phyloP scores from a whole-genome alignment of 2,329 filamentous ascomycete species.

The Cadophora sp. region DNA sequence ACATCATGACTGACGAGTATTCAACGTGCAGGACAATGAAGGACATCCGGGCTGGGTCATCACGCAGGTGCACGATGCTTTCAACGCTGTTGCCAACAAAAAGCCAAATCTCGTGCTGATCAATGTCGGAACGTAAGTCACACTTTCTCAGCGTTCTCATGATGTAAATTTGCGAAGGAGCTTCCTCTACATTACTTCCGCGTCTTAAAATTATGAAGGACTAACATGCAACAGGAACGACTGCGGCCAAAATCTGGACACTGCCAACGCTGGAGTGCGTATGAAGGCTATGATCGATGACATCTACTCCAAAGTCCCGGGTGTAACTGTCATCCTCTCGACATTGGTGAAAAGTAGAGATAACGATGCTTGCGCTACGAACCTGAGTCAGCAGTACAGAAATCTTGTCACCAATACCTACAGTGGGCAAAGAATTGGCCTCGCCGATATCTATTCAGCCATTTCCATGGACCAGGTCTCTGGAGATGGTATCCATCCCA shows the following conservation, averaged over 20 bases:
- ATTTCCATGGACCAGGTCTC: background rate
- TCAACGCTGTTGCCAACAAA: background rate
- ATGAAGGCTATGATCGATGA: background rate
- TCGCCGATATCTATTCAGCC: background rate
- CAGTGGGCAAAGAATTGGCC: background rate
- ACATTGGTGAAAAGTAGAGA: background rate
- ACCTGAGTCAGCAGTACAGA: background rate
- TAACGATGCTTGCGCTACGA: background rate
- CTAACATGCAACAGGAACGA: background rate
- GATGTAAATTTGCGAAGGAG: too few relatives aligned
- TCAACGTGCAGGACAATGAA: background rate
- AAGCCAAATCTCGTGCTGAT: background rate
- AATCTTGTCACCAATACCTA: background rate
- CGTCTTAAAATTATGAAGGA: background rate
- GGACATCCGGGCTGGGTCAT: background rate
- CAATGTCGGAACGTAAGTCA: background rate
- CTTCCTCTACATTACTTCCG: background rate
- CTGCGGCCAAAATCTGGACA: background rate
- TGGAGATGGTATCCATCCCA: background rate
- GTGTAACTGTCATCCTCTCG: background rate
- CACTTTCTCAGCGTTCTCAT: background rate
- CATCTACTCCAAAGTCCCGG: background rate
- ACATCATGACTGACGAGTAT: background rate
- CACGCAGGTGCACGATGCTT: background rate
- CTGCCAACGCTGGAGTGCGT: background rate